Evolutionary conservation across 2,329 filamentous ascomycete species (phyloP).

Genomic region (Apiospora pterosperma): DNA sequence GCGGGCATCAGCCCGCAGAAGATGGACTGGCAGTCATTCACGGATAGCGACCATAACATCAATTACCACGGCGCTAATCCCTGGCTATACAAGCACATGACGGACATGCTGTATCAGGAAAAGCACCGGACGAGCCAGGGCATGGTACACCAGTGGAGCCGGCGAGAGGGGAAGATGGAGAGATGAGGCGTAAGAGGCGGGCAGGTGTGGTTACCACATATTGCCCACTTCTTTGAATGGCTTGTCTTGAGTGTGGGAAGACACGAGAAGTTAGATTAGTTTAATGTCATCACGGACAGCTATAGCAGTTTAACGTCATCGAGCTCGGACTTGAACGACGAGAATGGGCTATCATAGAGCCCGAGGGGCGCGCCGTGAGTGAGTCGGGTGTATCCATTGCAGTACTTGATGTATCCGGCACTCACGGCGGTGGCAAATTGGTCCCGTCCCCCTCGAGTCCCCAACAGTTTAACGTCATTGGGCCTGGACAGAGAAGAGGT

Average conservation of each 20-base stretch:
- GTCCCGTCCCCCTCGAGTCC: too few species aligned
- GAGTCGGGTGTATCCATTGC: too few species aligned
- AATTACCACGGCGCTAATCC: constrained; percentile 50
- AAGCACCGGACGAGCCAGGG: constrained; percentile 31
- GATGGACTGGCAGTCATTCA: constrained; percentile 62
- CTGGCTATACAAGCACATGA: constrained; percentile 62
- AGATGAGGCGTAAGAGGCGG: neutral
- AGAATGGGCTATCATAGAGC: too few species aligned
- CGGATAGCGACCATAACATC: constrained; percentile 63
- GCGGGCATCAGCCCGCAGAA: constrained; percentile 56
- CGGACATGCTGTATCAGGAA: constrained; percentile 58
- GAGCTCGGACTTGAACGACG: too few species aligned
- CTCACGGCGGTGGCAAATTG: too few species aligned
- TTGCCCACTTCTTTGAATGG: too few species aligned
- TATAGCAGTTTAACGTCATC: neutral
- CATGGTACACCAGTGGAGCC: constrained; percentile 24
- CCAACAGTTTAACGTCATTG: neutral
- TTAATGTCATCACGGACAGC: neutral
- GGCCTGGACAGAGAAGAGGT: neutral
- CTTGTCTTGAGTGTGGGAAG: neutral
- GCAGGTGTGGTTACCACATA: too few species aligned
- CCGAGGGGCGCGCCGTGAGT: too few species aligned
- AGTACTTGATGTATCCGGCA: too few species aligned
- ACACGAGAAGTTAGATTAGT: too few species aligned
- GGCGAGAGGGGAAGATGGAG: neutral